Base-by-base conservation (phyloP, 2,329 filamentous ascomycete genomes). In the Penicillium sp. region DNA sequence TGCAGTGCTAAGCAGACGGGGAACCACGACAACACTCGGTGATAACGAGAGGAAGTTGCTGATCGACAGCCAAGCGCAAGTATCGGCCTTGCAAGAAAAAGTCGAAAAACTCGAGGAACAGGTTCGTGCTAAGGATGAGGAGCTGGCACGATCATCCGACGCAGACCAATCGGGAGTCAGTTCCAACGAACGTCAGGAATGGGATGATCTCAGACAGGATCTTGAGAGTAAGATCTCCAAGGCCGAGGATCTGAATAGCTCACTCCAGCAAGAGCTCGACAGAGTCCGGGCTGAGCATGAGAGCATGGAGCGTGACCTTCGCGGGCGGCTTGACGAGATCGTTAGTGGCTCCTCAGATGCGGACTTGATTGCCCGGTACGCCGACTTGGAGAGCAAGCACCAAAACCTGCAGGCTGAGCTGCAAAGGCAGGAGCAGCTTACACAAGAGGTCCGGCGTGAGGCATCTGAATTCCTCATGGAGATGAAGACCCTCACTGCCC, bases 401-500 rank as follows among this genome's bases (percentile, higher is more conserved):
- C 77, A 84, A 46, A 79, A 81, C 35, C 70, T 90, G 18, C 81
- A 85, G 53, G 67, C 69, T 28, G 78, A 85, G 24, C 70, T 91
- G 18, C 72, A 75, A 42, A 78, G 90, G 53, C 91, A 97, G 65
- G 84, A 89, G 56, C 79, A 85, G 47, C 79, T 93, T 2, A 95
- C 89, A 0, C 86, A 94, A 51, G 87, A 95, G 60, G 93, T 96
- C 26, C 82, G 87, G 20, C 81, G 79, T 44, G 88, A 96, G 70
- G 89, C 90, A 0, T 83, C 87, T 46, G 79, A 83, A 40, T 95
- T 91, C 64, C 70, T 98, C 35, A 78, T 81, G 51, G 93, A 98
- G 68, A 98, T 97, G 93, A 84, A 87, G 52, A 75, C 80, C 37
- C 77, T 97, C 38, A 94, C 90, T 4, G 79, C 89, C 55, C 85